Evolutionary conservation across 768 basidiomycete species (phyloP), one percentile per base, ranked within the genome.

Genomic region (Lentinus brumalis): DNA sequence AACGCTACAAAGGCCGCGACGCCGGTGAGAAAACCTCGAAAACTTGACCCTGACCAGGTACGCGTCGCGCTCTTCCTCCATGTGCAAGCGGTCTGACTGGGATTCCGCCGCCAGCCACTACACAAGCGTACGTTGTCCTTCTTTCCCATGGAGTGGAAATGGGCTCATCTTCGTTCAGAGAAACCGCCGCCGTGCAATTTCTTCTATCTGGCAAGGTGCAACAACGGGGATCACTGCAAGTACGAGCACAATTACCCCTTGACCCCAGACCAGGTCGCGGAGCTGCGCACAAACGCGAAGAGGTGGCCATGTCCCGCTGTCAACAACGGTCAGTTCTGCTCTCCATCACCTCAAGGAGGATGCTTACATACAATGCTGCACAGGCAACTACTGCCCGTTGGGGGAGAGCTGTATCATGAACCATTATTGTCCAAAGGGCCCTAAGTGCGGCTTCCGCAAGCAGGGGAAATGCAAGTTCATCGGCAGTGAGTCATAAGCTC

Each of bases 111-210:
- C 9, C 35, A 77, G 76, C 70, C 72, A 31, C 64, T 75, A 5
- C 66, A 71, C 53, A 76, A 71, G 59, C 69, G 76, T 77, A 47
- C 12, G 73, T 65, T 8, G 3, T 4, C 11, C 31, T 31, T n/a
- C 9, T 14, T 10, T 52, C 0, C n/a, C 21, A 3, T 3, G 12
- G 16, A 14, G 10, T 40, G 26, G 6, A 12, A 44, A n/a, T 10
- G 16, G 26, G 29, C 49, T 60, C 18, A 31, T n/a, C 4, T 15
- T 30, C 39, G n/a, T 16, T 18, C 57, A 77, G 76, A 75, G 39
- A 72, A 63, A 59, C 77, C 76, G 16, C 72, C 73, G 6, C 77
- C 77, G 3, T 78, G 77, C 66, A 78, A 73, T 39, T 74, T 74
- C 63, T 72, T 65, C 64, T 77, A 78, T 55, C 63, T 75, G 10